Evolutionary conservation across 345 rosid species (phyloP), one percentile per base, ranked within the genome.

Genomic region (Bretschneidera sinensis): DNA sequence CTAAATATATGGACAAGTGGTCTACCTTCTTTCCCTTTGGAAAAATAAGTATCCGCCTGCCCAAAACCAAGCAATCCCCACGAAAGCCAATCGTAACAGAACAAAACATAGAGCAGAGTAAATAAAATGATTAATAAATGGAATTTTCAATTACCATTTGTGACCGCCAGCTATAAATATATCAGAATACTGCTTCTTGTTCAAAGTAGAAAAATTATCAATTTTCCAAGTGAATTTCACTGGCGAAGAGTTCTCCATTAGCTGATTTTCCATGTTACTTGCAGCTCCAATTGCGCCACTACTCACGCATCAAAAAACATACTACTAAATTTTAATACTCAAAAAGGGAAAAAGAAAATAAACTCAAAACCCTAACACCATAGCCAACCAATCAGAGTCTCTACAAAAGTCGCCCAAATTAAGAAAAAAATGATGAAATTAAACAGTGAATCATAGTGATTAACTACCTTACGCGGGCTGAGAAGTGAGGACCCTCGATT

Each of bases 1-100:
- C 92, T 43, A 89, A 57, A 65, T 79, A 84, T 73, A 90, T 66
- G 17, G 85, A 85, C 74, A 90, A 62, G 69, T 83, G 83, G 59
- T 85, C 90, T 67, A 55, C 78, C 49, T 86, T 80, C 72, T 84
- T 87, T 56, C 97, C 98, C 47, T 82, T 85, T 1, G 91, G 89
- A 45, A 74, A 82, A 22, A 76, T 77, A 54, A 79, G 74, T 61
- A 87, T 55, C 65, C 88, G 75, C 97, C 91, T 89, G 74, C 69
- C 47, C 28, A 19, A 53, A 25, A 21, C 18, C 7, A 45, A 17
- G 21, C 16, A 45, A 13, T 4, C 0, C 18, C 28, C 11, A 31
- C 21, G 61, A 54, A 63, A 57, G 9, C 39, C 53, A 61, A 70
- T 51, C 9, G 17, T 24, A 61, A 43, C 43, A 5, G n/a, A 31